phyloP scores from a whole-genome alignment of 495 filamentous ascomycete genomes.

The Bacidia rubella region DNA sequence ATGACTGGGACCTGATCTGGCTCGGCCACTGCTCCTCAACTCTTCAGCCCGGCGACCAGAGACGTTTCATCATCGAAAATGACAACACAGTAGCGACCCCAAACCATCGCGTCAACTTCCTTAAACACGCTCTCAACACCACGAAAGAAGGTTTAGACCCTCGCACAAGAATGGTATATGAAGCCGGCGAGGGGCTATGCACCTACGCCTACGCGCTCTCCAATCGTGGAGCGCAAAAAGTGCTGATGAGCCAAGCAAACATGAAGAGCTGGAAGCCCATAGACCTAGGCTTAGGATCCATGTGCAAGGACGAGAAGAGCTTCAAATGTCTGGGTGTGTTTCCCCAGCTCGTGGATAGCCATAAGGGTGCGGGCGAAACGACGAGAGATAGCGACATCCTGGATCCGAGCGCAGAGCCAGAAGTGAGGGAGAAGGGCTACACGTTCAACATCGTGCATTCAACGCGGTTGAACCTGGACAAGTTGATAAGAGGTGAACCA shows the following conservation, averaged over 20 bases:
- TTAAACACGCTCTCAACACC: conserved; percentile 7
- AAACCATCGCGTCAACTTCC: conserved; percentile 10
- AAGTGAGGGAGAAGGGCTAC: conserved; percentile 25
- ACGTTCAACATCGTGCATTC: conserved; percentile 37
- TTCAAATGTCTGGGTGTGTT: conserved; percentile 4
- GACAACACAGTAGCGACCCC: conserved; percentile 18
- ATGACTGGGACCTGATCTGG: conserved; percentile 46
- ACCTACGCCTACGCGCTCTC: conserved; percentile 17
- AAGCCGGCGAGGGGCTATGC: neutral
- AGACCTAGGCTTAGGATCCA: neutral
- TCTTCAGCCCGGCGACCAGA: conserved; percentile 17
- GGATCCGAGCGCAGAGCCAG: neutral
- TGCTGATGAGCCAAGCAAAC: neutral
- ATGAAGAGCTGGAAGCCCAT: conserved; percentile 1
- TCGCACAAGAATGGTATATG: neutral
- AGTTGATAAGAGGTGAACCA: neutral
- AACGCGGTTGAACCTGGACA: conserved; percentile 15
- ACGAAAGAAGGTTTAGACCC: conserved; percentile 5
- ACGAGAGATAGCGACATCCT: conserved; percentile 11
- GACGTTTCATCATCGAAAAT: conserved; percentile 19
- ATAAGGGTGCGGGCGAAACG: neutral
- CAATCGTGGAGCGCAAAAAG: conserved; percentile 10
- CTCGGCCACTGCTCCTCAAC: conserved; percentile 35
- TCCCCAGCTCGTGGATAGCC: neutral
- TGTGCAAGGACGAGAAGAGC: conserved; percentile 4